phyloP scores from a whole-genome alignment of 352 stramenopile species.

The Phytophthora litchii region DNA sequence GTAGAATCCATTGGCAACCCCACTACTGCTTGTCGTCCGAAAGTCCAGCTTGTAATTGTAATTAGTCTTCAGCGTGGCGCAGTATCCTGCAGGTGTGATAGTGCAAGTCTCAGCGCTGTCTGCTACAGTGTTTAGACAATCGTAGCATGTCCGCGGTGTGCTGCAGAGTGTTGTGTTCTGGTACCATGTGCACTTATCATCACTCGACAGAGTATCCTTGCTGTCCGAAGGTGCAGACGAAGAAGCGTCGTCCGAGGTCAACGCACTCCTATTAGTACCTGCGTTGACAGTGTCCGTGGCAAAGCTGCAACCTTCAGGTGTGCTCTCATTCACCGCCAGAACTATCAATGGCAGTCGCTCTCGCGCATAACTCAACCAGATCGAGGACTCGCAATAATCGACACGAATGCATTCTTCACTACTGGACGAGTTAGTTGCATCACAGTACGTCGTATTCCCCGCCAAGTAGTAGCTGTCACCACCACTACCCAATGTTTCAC shows the following conservation, averaged over 20 bases:
- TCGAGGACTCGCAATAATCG: slow-evolving; percentile 35
- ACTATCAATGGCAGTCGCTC: slow-evolving; percentile 23
- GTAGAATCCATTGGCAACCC: slow-evolving; percentile 31
- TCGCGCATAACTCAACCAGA: slow-evolving; percentile 38
- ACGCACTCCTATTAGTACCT: slow-evolving; percentile 11
- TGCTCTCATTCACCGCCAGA: slow-evolving; percentile 11
- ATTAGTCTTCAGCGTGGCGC: slow-evolving; percentile 30
- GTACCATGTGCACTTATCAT: slow-evolving; percentile 49
- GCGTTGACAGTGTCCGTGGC: slow-evolving; percentile 15
- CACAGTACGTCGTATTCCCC: slow-evolving; percentile 26
- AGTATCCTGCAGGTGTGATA: slow-evolving; percentile 42
- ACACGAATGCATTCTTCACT: slow-evolving; percentile 42
- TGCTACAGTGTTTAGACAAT: slow-evolving; percentile 41
- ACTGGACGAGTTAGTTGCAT: slow-evolving; percentile 2
- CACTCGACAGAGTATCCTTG: slow-evolving; percentile 29
- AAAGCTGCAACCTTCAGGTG: slow-evolving; percentile 27
- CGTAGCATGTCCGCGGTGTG: slow-evolving; percentile 40
- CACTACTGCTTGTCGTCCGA: slow-evolving; percentile 21
- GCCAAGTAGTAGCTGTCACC: slow-evolving; percentile 16
- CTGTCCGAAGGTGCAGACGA: slow-evolving; percentile 9
- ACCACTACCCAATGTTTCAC: slow-evolving; percentile 4
- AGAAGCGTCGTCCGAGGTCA: neutral
- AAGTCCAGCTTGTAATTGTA: slow-evolving; percentile 38
- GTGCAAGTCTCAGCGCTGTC: slow-evolving; percentile 37
- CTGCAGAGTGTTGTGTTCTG: slow-evolving; percentile 34